phyloP scores from a whole-genome alignment of 768 basidiomycete genomes.

The Sporobolomyces phaffii region DNA sequence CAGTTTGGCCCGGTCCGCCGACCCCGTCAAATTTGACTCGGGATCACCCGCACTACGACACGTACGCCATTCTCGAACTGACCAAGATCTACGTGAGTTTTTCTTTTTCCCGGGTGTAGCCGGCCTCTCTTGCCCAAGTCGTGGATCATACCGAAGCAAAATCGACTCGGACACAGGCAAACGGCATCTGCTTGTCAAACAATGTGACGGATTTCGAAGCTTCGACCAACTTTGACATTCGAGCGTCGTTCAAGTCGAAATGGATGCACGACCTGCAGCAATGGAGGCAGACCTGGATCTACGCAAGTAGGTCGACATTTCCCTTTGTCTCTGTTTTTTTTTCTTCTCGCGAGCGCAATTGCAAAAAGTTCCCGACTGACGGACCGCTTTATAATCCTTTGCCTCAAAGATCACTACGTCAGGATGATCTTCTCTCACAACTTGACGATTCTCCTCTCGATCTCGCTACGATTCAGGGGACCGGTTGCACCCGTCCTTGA shows the following conservation, averaged over 20 bases:
- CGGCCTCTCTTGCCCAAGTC: too few relatives aligned
- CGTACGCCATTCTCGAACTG: slow-evolving; percentile 14
- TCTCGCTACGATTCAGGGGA: slow-evolving; percentile 26
- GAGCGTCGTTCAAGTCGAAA: slow-evolving; percentile 17
- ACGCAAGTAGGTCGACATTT: slow-evolving; percentile 7
- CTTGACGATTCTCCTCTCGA: slow-evolving; percentile 29
- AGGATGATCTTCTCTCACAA: slow-evolving; percentile 30
- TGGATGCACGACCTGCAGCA: slow-evolving; percentile 13
- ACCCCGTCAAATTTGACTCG: not conserved
- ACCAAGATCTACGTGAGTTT: slow-evolving; percentile 21
- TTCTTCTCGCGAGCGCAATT: not conserved
- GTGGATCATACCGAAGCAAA: too few relatives aligned
- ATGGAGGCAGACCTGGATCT: slow-evolving; percentile 10
- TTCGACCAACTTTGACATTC: slow-evolving; percentile 2
- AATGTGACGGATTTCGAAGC: slow-evolving; percentile 9
- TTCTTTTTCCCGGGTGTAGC: too few relatives aligned
- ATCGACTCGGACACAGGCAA: slow-evolving; percentile 10
- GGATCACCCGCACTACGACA: slow-evolving; percentile 15
- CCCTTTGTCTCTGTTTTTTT: not conserved
- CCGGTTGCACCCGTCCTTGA: slow-evolving; percentile 30
- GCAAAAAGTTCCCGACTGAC: too few relatives aligned
- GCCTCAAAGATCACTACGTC: slow-evolving; percentile 5
- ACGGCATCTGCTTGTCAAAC: slow-evolving; percentile 25
- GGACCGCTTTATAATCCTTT: too few relatives aligned
- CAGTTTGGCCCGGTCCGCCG: not conserved